These are phyloP conservation scores for Phoma sp. DNA, from an alignment of 2,329 filamentous ascomycete species.

Conservation along the genomic window DNA sequence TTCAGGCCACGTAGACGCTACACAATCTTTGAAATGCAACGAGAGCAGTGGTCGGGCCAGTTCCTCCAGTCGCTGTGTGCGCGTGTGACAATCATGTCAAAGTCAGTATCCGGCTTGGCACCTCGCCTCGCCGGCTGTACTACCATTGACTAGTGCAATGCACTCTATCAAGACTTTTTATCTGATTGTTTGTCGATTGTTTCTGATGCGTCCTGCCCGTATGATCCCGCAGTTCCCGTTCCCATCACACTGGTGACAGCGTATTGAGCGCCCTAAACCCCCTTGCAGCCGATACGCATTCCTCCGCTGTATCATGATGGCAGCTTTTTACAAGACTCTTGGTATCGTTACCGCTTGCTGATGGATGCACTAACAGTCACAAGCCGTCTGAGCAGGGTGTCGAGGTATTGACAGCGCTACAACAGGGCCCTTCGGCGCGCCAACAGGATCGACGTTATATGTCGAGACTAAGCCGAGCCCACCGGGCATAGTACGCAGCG, in stretches of 20 bases:
- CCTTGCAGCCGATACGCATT: slow-evolving; percentile 11
- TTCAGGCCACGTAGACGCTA: slow-evolving; percentile 38
- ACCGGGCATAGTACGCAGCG: not conserved
- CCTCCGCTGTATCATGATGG: slow-evolving; percentile 5
- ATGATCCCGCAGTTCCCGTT: slow-evolving; percentile 37
- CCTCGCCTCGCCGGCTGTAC: slow-evolving; percentile 30
- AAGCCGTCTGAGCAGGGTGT: not conserved
- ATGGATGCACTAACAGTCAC: not conserved
- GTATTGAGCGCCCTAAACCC: slow-evolving; percentile 5
- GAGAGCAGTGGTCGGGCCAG: slow-evolving; percentile 4
- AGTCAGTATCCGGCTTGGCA: slow-evolving; percentile 33
- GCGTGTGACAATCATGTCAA: slow-evolving; percentile 40
- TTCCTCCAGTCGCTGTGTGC: slow-evolving; percentile 24
- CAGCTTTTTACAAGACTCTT: not conserved
- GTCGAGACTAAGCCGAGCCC: not conserved
- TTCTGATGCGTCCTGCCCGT: slow-evolving; percentile 37
- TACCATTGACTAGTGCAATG: slow-evolving; percentile 30
- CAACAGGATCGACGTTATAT: not conserved
- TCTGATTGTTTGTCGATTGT: slow-evolving; percentile 29
- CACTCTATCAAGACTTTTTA: slow-evolving; percentile 24
- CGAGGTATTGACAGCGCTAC: not conserved
- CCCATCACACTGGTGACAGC: slow-evolving; percentile 22
- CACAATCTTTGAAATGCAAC: slow-evolving; percentile 17
- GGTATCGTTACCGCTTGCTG: not conserved
- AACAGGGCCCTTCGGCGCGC: not conserved